Evolutionary conservation across 306 rosid genomes (phyloP).

Genomic region (Inga leiocalycina): DNA sequence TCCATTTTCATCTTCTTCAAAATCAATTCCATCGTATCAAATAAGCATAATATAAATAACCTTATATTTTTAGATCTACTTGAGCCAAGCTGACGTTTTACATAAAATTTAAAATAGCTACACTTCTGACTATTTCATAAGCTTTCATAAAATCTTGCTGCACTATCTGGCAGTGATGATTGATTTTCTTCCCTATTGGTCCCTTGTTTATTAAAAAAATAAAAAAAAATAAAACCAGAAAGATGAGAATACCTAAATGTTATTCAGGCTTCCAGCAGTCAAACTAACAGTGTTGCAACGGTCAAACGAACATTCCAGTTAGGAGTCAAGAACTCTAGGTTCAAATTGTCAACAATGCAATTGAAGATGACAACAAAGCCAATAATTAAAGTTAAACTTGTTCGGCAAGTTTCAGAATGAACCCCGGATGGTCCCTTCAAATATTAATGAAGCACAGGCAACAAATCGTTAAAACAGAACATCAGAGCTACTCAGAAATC

Average conservation of each 20-base stretch:
- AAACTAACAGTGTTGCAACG: neutral
- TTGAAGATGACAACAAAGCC: neutral
- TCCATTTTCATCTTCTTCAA: too few species aligned
- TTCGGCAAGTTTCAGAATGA: neutral
- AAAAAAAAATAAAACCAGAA: neutral
- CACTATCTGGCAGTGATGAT: too few species aligned
- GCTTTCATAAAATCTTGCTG: too few species aligned
- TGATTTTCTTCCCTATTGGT: neutral
- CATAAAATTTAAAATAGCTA: too few species aligned
- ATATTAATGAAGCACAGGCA: neutral
- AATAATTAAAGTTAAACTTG: neutral
- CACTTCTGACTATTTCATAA: too few species aligned
- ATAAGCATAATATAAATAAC: too few species aligned
- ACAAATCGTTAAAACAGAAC: constrained; percentile 20
- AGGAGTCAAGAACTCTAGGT: neutral
- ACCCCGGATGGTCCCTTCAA: neutral
- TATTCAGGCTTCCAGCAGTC: neutral
- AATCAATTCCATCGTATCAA: too few species aligned
- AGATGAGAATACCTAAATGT: neutral
- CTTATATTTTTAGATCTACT: too few species aligned
- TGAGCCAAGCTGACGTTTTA: too few species aligned
- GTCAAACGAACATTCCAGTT: neutral
- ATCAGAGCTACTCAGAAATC: neutral
- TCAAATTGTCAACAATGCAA: neutral
- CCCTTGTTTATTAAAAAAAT: neutral